These are phyloP conservation scores for Elymus sibiricus DNA, from an alignment of 176 grass and related monocot genomes.

Conservation along the genomic window DNA sequence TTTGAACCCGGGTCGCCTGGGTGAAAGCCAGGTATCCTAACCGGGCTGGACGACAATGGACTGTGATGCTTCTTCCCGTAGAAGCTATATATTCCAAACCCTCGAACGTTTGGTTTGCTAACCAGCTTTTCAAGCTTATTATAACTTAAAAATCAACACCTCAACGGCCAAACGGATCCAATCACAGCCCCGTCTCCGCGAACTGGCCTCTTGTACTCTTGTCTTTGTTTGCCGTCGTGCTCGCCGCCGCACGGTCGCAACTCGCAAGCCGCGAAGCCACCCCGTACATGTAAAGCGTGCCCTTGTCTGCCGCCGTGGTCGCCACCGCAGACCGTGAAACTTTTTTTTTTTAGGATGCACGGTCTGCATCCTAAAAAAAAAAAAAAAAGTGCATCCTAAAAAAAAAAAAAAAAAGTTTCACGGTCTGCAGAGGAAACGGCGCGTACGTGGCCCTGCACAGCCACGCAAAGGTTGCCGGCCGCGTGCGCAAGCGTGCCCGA, in stretches of 20 bases:
- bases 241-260: neutral
- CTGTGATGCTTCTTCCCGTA: fast-evolving
- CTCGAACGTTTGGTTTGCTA: neutral
- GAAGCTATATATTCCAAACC: neutral
- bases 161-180: neutral
- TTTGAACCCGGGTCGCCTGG: constrained; percentile 91
- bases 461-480: neutral
- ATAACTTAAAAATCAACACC: neutral
- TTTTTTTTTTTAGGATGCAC: too few relatives aligned
- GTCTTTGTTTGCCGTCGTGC: neutral
- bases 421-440: too few relatives aligned
- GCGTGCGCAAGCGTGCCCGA: too few relatives aligned
- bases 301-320: too few relatives aligned
- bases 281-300: neutral
- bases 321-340: neutral
- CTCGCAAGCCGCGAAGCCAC: neutral
- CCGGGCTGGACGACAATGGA: constrained; percentile 16
- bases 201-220: neutral
- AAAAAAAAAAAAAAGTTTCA: too few relatives aligned
- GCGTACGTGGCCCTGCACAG: neutral
- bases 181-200: neutral
- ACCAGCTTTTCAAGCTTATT: neutral
- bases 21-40: constrained; percentile 69
- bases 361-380: too few relatives aligned
- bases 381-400: too few relatives aligned